Evolutionary conservation across 768 basidiomycete genomes (phyloP), one percentile per base, ranked within the genome.

Genomic region (Candolleomyces efflorescens): DNA sequence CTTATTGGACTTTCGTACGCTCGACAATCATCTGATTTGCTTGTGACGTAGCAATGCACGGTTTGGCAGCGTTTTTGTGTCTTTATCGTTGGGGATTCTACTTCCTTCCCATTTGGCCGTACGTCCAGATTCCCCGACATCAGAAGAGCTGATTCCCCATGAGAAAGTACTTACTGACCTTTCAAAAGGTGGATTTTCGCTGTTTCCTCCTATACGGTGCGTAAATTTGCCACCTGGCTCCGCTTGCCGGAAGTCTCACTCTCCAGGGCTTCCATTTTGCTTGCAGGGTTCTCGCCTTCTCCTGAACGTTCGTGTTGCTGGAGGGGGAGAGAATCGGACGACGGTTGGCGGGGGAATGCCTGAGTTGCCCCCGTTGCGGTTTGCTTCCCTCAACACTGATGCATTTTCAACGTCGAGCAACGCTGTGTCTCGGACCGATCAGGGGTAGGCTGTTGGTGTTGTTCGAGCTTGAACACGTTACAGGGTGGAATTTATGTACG

Each of bases 281-380:
- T n/a, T n/a, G n/a, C n/a, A 53, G 59, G 59, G 59, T 17, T 54
- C 53, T 2, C 59, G 59, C 15, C 26, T 59, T 18, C 54, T 59
- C 23, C n/a, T 59, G 18, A 59, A 59, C n/a, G 41, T 59, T 18
- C 53, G 59, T 10, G 20, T 27, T 18, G 45, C 59, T 20, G 53
- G 46, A 5, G 15, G 36, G 9, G 49, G 55, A 27, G 49, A 41
- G 18, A 50, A 46, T 2, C 44, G 20, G 20, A 6, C 13, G 20
- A 46, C 10, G 44, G 17, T 39, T 17, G 38, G 38, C 38, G 44
- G 20, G 7, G 18, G 20, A 7, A 18, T 46, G 11, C 10, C 10
- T 22, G 44, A 7, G 7, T 7, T 18, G 20, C 44, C 44, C 10
- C 10, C n/a, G n/a, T n/a, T 46, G 9, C 44, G 20, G 20, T 46